phyloP scores from a whole-genome alignment of 345 rosid genomes.

The Fremontodendron californicum region DNA sequence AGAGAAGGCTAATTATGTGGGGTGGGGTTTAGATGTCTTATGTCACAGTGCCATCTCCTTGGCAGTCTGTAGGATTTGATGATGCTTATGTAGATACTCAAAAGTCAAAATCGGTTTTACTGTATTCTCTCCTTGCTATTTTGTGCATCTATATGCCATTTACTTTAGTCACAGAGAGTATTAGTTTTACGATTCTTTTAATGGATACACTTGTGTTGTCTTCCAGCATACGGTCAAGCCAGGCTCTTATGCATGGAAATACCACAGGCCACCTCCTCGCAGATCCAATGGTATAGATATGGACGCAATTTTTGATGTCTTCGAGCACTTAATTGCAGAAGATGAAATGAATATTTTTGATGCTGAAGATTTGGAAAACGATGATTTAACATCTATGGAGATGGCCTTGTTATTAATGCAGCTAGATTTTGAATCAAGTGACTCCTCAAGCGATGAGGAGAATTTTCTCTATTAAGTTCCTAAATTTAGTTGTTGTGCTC shows the following conservation, averaged over 20 bases:
- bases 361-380: slow-evolving; percentile 28
- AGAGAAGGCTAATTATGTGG: background rate
- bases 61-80: background rate
- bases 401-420: slow-evolving; percentile 51
- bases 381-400: slow-evolving; percentile 41
- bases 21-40: background rate
- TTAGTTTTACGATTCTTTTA: slow-evolving; percentile 34
- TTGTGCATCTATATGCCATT: slow-evolving; percentile 12
- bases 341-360: slow-evolving; percentile 45
- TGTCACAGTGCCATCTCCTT: background rate
- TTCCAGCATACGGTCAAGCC: slow-evolving; percentile 79
- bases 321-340: slow-evolving; percentile 45
- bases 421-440: slow-evolving; percentile 43
- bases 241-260: slow-evolving; percentile 78
- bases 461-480: background rate
- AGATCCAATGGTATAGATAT: slow-evolving; percentile 40
- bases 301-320: slow-evolving; percentile 44
- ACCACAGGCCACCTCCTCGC: slow-evolving; percentile 68
- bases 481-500: background rate
- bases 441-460: slow-evolving; percentile 27
- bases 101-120: background rate
- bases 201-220: slow-evolving; percentile 55
- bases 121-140: background rate
- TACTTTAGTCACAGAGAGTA: slow-evolving; percentile 25
- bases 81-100: background rate